Percentiles rank a stretch among this genome's conserved stretches.
phyloP scores from a whole-genome alignment of 163 green algal species.

The Scenedesmus sp. region DNA sequence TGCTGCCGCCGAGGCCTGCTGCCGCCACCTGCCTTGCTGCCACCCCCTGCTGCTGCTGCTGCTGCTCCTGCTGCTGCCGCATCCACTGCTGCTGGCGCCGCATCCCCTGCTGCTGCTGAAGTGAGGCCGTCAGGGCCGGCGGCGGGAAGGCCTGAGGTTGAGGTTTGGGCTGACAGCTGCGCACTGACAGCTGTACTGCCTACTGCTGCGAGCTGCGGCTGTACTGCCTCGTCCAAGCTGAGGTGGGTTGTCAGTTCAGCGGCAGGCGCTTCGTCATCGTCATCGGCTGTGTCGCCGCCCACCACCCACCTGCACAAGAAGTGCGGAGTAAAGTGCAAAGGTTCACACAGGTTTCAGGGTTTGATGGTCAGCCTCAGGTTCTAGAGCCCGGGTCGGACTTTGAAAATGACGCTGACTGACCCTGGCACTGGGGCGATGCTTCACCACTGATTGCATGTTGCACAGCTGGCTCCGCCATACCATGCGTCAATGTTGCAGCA shows the following conservation, averaged over 20 bases:
- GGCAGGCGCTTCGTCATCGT: not conserved
- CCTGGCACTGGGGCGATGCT: no score
- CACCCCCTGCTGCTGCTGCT: not conserved
- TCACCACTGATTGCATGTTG: no score
- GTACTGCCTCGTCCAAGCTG: not conserved
- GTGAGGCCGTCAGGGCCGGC: not conserved
- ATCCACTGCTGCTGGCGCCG: not conserved
- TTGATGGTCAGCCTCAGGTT: no score
- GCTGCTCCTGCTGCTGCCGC: not conserved
- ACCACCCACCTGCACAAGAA: not conserved
- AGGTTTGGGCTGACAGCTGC: not conserved
- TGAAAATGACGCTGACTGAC: no score
- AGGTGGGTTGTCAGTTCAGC: not conserved
- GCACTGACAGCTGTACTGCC: not conserved
- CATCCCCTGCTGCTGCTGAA: not conserved
- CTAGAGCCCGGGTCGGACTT: no score
- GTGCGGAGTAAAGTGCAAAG: no score
- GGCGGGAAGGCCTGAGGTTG: not conserved
- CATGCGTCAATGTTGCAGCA: no score
- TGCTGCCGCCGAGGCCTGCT: constrained; percentile 12
- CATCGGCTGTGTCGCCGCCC: not conserved
- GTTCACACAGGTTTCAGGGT: no score
- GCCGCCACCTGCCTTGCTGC: not conserved
- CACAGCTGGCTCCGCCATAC: no score
- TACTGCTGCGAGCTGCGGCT: constrained; percentile 21